Evolutionary conservation across 305 asterid genomes (phyloP).

Genomic region (Euphrasia arctica): DNA sequence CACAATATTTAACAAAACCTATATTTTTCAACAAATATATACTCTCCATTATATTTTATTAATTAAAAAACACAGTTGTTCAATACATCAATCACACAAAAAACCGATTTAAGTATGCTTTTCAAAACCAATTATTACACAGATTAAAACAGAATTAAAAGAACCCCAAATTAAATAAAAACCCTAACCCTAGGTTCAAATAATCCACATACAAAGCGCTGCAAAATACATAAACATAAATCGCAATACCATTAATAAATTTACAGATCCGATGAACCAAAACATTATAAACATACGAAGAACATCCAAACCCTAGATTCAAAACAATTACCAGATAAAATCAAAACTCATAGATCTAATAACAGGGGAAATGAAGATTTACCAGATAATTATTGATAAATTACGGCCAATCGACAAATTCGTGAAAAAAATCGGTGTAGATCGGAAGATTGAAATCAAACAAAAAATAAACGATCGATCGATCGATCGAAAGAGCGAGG

Average conservation of each 20-base stretch:
- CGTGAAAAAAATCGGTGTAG: slow-evolving; percentile 24
- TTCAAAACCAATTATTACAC: slow-evolving; percentile 8
- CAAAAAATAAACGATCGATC: slow-evolving; percentile 30
- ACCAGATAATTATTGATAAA: background rate
- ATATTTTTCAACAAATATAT: background rate
- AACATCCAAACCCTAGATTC: slow-evolving; percentile 42
- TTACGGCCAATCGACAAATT: slow-evolving; percentile 11
- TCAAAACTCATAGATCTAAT: slow-evolving; percentile 11
- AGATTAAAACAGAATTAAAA: slow-evolving; percentile 12
- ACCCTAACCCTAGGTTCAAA: slow-evolving; percentile 51
- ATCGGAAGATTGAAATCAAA: slow-evolving; percentile 34
- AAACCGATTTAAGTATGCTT: background rate
- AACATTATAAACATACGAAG: slow-evolving; percentile 20
- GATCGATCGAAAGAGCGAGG: slow-evolving; percentile 33
- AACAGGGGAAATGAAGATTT: slow-evolving; percentile 23
- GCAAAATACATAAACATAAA: slow-evolving; percentile 11
- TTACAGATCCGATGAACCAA: slow-evolving; percentile 28
- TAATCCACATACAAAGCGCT: background rate
- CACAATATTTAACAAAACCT: slow-evolving; percentile 4
- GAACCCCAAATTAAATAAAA: slow-evolving; percentile 23
- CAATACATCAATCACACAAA: slow-evolving; percentile 3
- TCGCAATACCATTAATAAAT: slow-evolving; percentile 34
- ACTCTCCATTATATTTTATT: background rate
- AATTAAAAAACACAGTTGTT: background rate
- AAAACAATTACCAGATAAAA: slow-evolving; percentile 21